Percentiles rank a stretch among this genome's conserved stretches.
Evolutionary conservation across 345 rosid genomes (phyloP).

Genomic region (Salix purpurea): DNA sequence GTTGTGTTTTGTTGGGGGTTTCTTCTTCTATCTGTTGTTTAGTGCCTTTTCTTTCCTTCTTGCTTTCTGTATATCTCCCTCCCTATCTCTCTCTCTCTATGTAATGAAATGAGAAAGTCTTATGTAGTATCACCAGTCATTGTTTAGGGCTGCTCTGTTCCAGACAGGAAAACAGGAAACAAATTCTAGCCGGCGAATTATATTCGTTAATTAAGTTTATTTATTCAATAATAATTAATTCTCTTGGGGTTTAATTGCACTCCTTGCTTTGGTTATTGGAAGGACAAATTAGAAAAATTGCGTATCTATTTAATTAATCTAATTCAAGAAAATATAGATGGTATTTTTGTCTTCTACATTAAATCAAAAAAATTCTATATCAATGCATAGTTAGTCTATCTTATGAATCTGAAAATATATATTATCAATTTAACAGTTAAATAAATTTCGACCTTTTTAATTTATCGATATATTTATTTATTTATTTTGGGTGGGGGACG

Average conservation of each 20-base stretch:
- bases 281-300: background rate
- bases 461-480: no score
- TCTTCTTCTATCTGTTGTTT: background rate
- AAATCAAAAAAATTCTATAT: no score
- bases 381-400: no score
- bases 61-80: background rate
- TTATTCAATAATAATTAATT: background rate
- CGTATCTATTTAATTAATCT: no score
- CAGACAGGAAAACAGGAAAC: background rate
- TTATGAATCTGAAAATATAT: no score
- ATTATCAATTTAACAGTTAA: no score
- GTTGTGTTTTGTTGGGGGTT: background rate
- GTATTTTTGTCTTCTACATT: no score
- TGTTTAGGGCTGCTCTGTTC: background rate
- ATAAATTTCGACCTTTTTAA: no score
- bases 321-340: no score
- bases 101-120: background rate
- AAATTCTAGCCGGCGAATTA: background rate
- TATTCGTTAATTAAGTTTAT: background rate
- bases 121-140: background rate
- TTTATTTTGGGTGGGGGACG: no score
- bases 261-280: background rate
- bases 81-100: background rate
- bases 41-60: background rate
- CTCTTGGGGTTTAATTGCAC: background rate